These are phyloP conservation scores for Phytopythium mirpurense DNA, from an alignment of 352 stramenopile genomes.

Conservation along the genomic window DNA sequence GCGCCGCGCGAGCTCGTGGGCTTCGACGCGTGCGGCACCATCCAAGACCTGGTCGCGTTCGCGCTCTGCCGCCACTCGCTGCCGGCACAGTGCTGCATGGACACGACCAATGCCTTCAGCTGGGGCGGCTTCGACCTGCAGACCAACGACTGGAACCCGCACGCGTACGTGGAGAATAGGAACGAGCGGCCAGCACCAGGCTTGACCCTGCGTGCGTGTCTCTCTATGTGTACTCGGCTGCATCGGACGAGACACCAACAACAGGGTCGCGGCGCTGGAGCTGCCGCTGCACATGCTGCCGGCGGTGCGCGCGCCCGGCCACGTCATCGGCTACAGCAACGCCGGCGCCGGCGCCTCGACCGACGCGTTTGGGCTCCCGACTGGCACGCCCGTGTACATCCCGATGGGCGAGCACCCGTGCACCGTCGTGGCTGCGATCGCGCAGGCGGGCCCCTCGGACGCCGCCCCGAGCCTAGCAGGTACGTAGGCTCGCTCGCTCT, in stretches of 20 bases:
- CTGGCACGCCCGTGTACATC: slow-evolving; percentile 28
- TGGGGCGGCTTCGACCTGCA: slow-evolving; percentile 56
- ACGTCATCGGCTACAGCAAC: slow-evolving; percentile 31
- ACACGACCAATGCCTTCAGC: slow-evolving; percentile 67
- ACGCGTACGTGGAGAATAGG: slow-evolving; percentile 18
- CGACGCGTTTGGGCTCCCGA: slow-evolving; percentile 24
- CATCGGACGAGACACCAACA: no score
- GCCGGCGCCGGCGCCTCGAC: neutral
- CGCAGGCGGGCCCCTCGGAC: slow-evolving; percentile 3
- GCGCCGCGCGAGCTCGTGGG: slow-evolving; percentile 15
- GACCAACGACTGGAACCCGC: slow-evolving; percentile 32
- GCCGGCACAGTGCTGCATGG: slow-evolving; percentile 34
- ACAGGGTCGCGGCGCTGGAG: slow-evolving; percentile 41
- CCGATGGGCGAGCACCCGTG: slow-evolving; percentile 72
- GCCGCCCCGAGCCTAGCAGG: slow-evolving; percentile 22
- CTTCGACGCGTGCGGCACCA: slow-evolving; percentile 64
- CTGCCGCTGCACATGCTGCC: slow-evolving; percentile 50
- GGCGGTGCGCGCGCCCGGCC: slow-evolving; percentile 28
- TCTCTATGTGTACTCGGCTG: neutral
- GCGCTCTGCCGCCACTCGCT: slow-evolving; percentile 36
- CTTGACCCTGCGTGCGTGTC: neutral
- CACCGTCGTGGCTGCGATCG: slow-evolving; percentile 41
- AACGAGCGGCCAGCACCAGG: neutral
- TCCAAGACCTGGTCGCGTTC: slow-evolving; percentile 66
- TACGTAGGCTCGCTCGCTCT: slow-evolving; percentile 9